Base-by-base conservation (phyloP, 768 basidiomycete species). In the Leccinum arenicola region DNA sequence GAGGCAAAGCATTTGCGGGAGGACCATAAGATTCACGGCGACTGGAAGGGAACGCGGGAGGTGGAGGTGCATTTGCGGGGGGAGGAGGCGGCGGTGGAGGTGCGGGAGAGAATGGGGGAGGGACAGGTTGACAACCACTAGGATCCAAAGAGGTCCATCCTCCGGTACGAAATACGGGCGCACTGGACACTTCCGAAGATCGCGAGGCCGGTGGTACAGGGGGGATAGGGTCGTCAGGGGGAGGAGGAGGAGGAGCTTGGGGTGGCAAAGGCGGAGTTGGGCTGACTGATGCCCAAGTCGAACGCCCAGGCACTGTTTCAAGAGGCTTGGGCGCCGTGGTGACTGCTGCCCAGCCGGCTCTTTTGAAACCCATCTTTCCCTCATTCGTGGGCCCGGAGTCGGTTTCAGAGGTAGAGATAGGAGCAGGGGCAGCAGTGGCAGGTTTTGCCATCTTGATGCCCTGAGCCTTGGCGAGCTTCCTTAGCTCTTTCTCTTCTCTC, bases 401-500 rank as follows among this genome's bases (percentile, higher is more conserved):
- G 38, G 47, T 61, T 61, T 64, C 66, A 23, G 73, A 52, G n/a
- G 23, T 35, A 15, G 56, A 27, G 21, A 63, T 52, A 53, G 71
- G 54, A 50, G 45, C 9, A 19, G 70, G 49, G 51, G 53, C 49
- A 23, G 72, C 58, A 48, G 58, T 51, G 6, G 61, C 23, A 47
- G 75, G 77, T 57, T 73, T 76, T 9, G 72, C 63, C 63, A 93
- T 84, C 72, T 81, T 89, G 68, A 94, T 84, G 4, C 92, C 92
- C 40, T 83, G 85, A 1, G 92, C 92, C 53, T 85, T 88, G 7
- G 92, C 92, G 31, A 93, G 84, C 72, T 92, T 92, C 57, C 89
- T 78, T 25, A 93, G 78, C 66, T 93, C 90, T 70, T 88, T 92
- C 71, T 93, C 91, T 72, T 94, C 91, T 40, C 91, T 80, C 70